Evolutionary conservation across 1,284 basidiomycete genomes (phyloP).

Genomic region (Mycena citricolor): DNA sequence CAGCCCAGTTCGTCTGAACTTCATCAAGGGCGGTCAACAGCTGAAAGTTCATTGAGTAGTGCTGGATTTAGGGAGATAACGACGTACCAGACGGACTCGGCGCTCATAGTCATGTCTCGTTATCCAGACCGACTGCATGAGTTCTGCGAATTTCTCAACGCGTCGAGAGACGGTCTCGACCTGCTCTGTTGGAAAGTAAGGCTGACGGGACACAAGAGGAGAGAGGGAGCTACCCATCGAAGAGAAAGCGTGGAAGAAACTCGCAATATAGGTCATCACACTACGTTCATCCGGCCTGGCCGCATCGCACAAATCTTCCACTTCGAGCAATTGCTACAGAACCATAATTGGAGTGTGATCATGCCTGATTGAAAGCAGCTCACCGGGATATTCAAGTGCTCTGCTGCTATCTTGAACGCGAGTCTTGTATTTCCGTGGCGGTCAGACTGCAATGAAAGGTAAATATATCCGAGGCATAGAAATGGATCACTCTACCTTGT

Average conservation of each 20-base stretch:
- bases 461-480: conserved; percentile 5
- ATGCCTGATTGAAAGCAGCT: too few relatives aligned
- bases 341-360: too few relatives aligned
- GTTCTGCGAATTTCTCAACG: conserved; percentile 94
- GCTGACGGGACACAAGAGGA: neutral
- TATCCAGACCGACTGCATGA: conserved; percentile 88
- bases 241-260: conserved; percentile 97
- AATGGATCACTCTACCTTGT: conserved; percentile 56
- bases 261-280: conserved; percentile 95
- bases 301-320: conserved; percentile 93
- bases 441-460: conserved; percentile 51
- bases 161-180: conserved; percentile 91
- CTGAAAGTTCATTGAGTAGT: conserved; percentile 35
- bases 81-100: conserved; percentile 69
- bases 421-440: conserved; percentile 79
- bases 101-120: conserved; percentile 92
- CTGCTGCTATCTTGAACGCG: conserved; percentile 85
- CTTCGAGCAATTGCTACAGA: conserved; percentile 86
- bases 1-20: conserved; percentile 66
- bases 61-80: conserved; percentile 1
- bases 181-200: conserved; percentile 70
- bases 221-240: conserved; percentile 70
- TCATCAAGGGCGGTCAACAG: conserved; percentile 65
- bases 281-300: conserved; percentile 90
- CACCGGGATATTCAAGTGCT: conserved; percentile 85